Conservation (phyloP, 768 basidiomycete species). For the Ephemerocybe angulata region DNA sequence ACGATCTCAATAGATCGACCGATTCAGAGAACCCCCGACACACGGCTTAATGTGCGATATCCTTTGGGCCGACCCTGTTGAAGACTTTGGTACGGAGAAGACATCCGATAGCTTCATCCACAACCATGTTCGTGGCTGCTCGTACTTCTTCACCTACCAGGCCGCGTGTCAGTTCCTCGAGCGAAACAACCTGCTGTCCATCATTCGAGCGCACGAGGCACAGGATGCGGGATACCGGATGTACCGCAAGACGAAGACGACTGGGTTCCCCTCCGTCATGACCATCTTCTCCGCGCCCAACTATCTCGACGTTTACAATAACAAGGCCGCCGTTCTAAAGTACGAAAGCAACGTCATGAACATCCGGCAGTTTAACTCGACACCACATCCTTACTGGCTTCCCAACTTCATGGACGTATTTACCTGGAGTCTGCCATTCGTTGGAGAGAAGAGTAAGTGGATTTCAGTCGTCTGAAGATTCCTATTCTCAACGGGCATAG, state of each 20-base stretch:
- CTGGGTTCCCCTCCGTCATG: conserved; percentile 94
- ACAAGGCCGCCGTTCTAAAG: conserved; percentile 95
- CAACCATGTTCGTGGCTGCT: conserved; percentile 96
- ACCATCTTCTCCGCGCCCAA: conserved; percentile 98
- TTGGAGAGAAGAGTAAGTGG: conserved; percentile 93
- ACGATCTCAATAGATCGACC: conserved; percentile 67
- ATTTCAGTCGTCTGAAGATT: no score
- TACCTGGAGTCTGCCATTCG: conserved; percentile 96
- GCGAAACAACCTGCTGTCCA: conserved; percentile 83
- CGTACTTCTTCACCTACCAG: conserved; percentile 55
- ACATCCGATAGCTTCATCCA: conserved; percentile 87
- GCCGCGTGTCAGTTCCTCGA: conserved; percentile 94
- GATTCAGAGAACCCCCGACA: conserved; percentile 97
- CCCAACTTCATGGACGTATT: conserved; percentile 99
- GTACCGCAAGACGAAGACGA: conserved; percentile 92
- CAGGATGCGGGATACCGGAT: conserved; percentile 96
- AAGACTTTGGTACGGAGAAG: conserved; percentile 96
- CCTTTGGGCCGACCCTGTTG: conserved; percentile 96
- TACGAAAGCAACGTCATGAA: conserved; percentile 97
- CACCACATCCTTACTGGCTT: conserved; percentile 89
- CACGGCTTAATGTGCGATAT: conserved; percentile 98
- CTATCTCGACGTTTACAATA: conserved; percentile 94
- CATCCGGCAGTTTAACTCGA: conserved; percentile 81
- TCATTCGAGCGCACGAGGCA: conserved; percentile 95
- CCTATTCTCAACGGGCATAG: no score